Percentiles rank a stretch among this genome's conserved stretches.
Evolutionary conservation across 2,329 filamentous ascomycete genomes (phyloP).

Genomic region (Tolypocladium inflatum): DNA sequence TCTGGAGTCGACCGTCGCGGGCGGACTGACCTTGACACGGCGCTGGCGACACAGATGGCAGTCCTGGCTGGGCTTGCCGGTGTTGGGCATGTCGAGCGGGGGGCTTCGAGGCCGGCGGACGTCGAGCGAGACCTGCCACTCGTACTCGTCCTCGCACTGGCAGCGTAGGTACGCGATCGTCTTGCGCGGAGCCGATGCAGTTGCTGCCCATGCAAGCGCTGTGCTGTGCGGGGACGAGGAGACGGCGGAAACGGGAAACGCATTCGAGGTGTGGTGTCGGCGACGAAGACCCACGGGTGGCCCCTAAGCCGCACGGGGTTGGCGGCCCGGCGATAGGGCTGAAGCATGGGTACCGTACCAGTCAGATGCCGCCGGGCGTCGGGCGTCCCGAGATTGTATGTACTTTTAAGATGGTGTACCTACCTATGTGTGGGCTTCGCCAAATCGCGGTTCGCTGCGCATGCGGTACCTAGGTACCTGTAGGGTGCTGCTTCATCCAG

Average conservation of each 20-base stretch:
- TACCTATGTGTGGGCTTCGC: too few relatives aligned
- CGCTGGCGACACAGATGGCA: slow-evolving; percentile 29
- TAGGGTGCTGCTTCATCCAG: too few relatives aligned
- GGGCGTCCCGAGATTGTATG: too few relatives aligned
- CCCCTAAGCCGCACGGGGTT: neutral
- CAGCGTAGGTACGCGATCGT: neutral
- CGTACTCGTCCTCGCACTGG: neutral
- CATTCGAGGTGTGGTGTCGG: slow-evolving; percentile 12
- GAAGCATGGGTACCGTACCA: neutral
- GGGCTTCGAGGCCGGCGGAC: neutral
- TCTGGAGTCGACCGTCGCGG: neutral
- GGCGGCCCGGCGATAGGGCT: neutral
- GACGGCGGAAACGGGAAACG: slow-evolving; percentile 11
- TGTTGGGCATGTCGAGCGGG: slow-evolving; percentile 26
- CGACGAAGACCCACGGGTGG: neutral
- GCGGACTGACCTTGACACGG: slow-evolving; percentile 27
- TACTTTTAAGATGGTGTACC: too few relatives aligned
- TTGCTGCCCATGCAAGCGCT: neutral
- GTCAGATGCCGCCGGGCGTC: too few relatives aligned
- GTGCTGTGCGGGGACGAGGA: neutral
- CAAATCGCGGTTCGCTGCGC: too few relatives aligned
- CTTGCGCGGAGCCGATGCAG: neutral
- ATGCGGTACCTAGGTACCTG: too few relatives aligned
- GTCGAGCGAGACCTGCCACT: neutral
- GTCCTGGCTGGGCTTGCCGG: slow-evolving; percentile 28